Evolutionary conservation across 2,329 filamentous ascomycete genomes (phyloP), one percentile per base, ranked within the genome.

Genomic region (Lasiodiplodia sp.): DNA sequence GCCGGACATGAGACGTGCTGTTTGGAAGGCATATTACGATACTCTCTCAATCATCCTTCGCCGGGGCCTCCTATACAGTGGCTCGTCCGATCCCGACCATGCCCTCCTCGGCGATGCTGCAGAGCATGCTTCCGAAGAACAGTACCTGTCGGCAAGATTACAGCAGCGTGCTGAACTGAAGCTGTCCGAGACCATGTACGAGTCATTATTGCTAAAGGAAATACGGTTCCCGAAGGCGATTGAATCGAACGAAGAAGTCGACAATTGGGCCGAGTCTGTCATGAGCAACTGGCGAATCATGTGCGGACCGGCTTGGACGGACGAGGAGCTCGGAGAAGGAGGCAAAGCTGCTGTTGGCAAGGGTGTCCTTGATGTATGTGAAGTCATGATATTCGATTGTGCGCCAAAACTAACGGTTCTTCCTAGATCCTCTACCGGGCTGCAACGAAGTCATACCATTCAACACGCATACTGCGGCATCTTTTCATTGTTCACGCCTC

Each of bases 391-490:
- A 5, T 16, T 25, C 37, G 16, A 38, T 37, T 8, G 16, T 8
- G 21, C 8, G 21, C 8, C 1, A n/a, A 49, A 25, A 21, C 71
- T 74, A 28, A 72, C 57, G 4, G 16, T 10, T 51, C 51, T n/a
- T 55, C 53, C 25, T 53, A 96, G 78, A 92, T 94, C 34, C 85
- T 99, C 7, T 99, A 98, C 79, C 91, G 91, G 49, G 93, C 94
- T 25, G 93, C 95, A 8, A 93, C 92, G 11, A 97, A 96, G 79
- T 97, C 94, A 0, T 99, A 96, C 76, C 96, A 99, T 80, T 99
- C 96, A 1, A 97, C 95, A 1, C 84, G 93, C 11, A 92, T 98
- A 70, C 83, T 99, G 37, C 87, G 95, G 69, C 88, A 94, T 74
- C 85, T 99, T 0, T 98, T 98, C 77, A 91, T 89, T 12, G 91